Conservation (phyloP, 805 yeast species). For the Teunomyces atbi region DNA sequence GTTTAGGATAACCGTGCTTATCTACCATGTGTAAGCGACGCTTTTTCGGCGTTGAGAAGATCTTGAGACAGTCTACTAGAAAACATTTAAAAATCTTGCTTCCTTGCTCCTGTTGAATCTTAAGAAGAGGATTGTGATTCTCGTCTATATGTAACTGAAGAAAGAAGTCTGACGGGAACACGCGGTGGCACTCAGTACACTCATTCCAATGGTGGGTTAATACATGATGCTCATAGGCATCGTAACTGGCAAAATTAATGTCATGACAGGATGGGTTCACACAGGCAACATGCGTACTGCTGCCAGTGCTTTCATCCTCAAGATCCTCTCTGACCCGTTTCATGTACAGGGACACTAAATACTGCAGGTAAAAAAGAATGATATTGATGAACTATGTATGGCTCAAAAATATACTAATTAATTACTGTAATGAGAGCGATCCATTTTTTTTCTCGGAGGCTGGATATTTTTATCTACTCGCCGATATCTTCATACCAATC, state of each 20-base stretch:
- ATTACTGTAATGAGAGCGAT: no score
- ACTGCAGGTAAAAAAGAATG: slow-evolving; percentile 1
- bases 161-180: slow-evolving; percentile 43
- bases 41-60: slow-evolving; percentile 37
- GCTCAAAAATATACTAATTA: background rate
- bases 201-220: slow-evolving; percentile 4
- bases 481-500: slow-evolving; percentile 87
- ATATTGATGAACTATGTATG: background rate
- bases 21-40: slow-evolving; percentile 50
- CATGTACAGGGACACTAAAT: background rate
- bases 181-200: slow-evolving; percentile 34
- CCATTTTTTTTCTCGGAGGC: no score
- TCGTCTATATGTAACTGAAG: slow-evolving; percentile 52
- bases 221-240: slow-evolving; percentile 8
- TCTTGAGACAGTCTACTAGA: slow-evolving; percentile 35
- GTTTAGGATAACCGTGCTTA: slow-evolving; percentile 48
- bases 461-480: slow-evolving; percentile 15
- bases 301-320: background rate
- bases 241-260: background rate
- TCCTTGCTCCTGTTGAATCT: slow-evolving; percentile 36
- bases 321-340: background rate
- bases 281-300: background rate
- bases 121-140: slow-evolving; percentile 49
- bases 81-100: slow-evolving; percentile 45
- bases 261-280: background rate